Conservation (phyloP, 2,329 filamentous ascomycete species). For the Pezizomycotina sp. region DNA sequence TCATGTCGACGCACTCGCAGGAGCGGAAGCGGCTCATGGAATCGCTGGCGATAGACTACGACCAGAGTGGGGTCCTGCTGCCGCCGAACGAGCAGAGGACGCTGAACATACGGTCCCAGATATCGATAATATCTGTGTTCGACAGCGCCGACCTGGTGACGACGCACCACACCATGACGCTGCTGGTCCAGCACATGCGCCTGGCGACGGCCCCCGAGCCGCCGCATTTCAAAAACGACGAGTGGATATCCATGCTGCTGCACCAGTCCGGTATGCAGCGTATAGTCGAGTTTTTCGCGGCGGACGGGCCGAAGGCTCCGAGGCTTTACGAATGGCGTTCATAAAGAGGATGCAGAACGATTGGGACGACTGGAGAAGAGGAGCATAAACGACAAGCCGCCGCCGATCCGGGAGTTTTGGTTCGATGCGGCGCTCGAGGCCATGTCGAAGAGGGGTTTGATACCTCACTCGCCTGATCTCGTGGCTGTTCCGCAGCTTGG, state of each 20-base stretch:
- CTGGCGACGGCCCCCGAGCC: slow-evolving; percentile 23
- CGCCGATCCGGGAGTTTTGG: slow-evolving; percentile 25
- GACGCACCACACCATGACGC: slow-evolving; percentile 25
- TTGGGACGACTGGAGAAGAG: slow-evolving; percentile 19
- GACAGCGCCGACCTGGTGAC: slow-evolving; percentile 21
- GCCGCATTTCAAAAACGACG: slow-evolving; percentile 25
- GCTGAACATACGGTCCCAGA: slow-evolving; percentile 22
- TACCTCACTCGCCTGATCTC: slow-evolving; percentile 21
- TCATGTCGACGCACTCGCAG: slow-evolving; percentile 15
- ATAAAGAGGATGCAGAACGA: slow-evolving; percentile 25
- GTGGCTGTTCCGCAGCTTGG: slow-evolving; percentile 16
- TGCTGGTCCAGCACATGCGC: slow-evolving; percentile 24
- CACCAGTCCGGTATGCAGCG: slow-evolving; percentile 20
- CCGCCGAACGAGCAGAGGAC: slow-evolving; percentile 9
- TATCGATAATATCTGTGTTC: slow-evolving; percentile 20
- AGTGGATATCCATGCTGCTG: slow-evolving; percentile 23
- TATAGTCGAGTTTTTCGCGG: slow-evolving; percentile 25
- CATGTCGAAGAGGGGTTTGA: slow-evolving; percentile 20
- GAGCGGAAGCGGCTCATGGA: slow-evolving; percentile 13
- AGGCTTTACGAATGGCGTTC: slow-evolving; percentile 22
- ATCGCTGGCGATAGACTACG: slow-evolving; percentile 14
- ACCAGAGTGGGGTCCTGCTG: slow-evolving; percentile 6
- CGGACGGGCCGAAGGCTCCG: slow-evolving; percentile 21
- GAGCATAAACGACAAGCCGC: slow-evolving; percentile 15
- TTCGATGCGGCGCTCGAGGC: slow-evolving; percentile 25